A percentile compares a stretch with the other conserved stretches of the same genome.
Conservation (phyloP, 139 green algal genomes). For the Choricystis sp. region DNA sequence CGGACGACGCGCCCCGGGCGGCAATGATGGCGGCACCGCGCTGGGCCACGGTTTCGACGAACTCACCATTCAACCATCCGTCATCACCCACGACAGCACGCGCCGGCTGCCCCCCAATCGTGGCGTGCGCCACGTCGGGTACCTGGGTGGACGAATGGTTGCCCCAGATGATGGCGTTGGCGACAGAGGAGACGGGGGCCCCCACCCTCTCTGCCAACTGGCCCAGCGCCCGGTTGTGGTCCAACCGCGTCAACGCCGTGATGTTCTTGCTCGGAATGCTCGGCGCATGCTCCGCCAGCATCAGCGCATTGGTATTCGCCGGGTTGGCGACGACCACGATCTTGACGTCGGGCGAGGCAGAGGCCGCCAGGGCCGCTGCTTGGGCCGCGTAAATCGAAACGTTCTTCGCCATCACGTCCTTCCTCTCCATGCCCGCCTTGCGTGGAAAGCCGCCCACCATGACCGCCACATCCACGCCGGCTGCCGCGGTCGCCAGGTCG, state of each 20-base stretch:
- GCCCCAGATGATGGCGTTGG: conserved; percentile 94
- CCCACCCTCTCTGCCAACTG: conserved; percentile 55
- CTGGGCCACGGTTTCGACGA: conserved; percentile 80
- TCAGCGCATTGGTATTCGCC: conserved; percentile 87
- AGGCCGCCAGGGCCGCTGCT: conserved; percentile 53
- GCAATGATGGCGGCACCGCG: conserved; percentile 87
- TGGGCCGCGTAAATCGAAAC: conserved; percentile 80
- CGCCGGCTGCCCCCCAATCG: conserved; percentile 56
- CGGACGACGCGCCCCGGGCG: conserved; percentile 62
- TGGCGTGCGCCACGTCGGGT: conserved; percentile 84
- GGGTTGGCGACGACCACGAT: conserved; percentile 93
- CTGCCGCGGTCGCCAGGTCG: conserved; percentile 57
- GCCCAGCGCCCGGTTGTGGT: conserved; percentile 89
- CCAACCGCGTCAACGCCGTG: conserved; percentile 77
- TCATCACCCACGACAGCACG: conserved; percentile 41
- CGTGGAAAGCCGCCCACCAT: conserved; percentile 81
- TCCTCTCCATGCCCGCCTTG: conserved; percentile 81
- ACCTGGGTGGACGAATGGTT: conserved; percentile 91
- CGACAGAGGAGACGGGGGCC: conserved; percentile 50
- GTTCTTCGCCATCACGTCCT: conserved; percentile 86
- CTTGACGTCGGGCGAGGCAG: conserved; percentile 55
- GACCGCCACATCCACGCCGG: conserved; percentile 75
- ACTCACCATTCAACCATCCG: conserved; percentile 67
- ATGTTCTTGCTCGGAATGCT: conserved; percentile 68
- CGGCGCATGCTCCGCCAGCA: conserved; percentile 68